Evolutionary conservation across 2,329 filamentous ascomycete genomes (phyloP), one percentile per base, ranked within the genome.

Genomic region (Colletotrichum sp.): DNA sequence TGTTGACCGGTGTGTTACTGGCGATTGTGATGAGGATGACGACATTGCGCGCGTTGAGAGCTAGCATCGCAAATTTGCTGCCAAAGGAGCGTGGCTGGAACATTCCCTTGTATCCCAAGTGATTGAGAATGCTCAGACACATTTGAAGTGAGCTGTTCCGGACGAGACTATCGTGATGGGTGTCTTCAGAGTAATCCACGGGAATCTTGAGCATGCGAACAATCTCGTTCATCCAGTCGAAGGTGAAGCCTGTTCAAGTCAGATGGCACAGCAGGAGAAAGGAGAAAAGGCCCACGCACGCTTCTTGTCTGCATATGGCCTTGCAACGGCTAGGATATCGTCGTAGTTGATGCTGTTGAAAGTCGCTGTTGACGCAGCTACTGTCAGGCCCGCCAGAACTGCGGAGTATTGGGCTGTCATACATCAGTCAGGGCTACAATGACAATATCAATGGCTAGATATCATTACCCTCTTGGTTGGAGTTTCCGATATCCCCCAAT

Each of bases 171-270:
- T 96, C 93, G 79, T 94, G 91, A 60, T 92, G 90, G 3, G 91
- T 87, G 76, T 98, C 95, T 65, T 94, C 91, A 0, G 95, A 94
- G 81, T 96, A 98, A 84, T 99, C 96, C 64, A 96, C 91, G 66
- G 93, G 92, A 34, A 95, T 89, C 77, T 93, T 93, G 67, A 96
- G 86, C 73, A 94, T 91, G 55, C 91, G 89, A 68, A 95, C 92
- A 15, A 96, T 87, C 78, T 94, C 93, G 55, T 87, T 89, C 68
- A 94, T 86, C 87, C 93, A 92, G 74, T 92, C 88, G 57, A 89
- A 87, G 69, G 92, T 86, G 78, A 94, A 92, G 67, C 89, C 91
- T 93, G 4, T 15, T 24, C 48, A 9, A 21, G 48, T 72, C n/a
- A 67, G 52, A 38, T 8, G 36, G 28, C 12, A 15, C 16, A 8